phyloP scores from a whole-genome alignment of 805 yeast species.

The Ogataea thermomethanolica region DNA sequence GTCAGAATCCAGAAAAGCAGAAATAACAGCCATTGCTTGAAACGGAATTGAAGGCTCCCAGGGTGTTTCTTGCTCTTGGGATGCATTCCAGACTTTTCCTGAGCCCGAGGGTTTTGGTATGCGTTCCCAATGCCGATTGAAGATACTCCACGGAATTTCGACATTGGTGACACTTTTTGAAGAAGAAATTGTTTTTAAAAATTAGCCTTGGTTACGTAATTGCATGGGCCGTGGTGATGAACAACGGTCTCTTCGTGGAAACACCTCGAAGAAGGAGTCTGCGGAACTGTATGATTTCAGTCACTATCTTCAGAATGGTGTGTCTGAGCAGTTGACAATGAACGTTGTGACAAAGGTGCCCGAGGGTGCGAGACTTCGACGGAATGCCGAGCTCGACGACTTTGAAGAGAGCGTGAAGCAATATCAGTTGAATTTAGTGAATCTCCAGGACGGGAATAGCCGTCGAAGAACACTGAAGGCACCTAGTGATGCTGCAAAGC shows the following conservation, averaged over 20 bases:
- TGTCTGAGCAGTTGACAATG: constrained; percentile 27
- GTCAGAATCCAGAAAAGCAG: constrained; percentile 40
- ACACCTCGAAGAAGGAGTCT: constrained; percentile 1
- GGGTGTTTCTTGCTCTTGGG: constrained; percentile 2
- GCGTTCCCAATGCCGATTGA: constrained; percentile 14
- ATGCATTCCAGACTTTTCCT: neutral
- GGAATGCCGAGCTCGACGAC: constrained; percentile 18
- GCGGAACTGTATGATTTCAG: constrained; percentile 38
- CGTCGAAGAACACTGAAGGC: neutral
- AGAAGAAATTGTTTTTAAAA: constrained; percentile 1
- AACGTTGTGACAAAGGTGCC: constrained; percentile 15
- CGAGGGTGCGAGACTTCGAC: constrained; percentile 9
- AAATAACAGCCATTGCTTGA: constrained; percentile 24
- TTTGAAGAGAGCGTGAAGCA: constrained; percentile 10
- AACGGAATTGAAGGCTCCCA: neutral
- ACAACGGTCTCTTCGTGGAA: constrained; percentile 5
- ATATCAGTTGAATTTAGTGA: constrained; percentile 19
- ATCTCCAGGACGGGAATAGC: constrained; percentile 12
- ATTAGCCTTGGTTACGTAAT: constrained; percentile 8
- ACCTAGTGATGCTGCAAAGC: neutral
- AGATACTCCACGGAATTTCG: constrained; percentile 16
- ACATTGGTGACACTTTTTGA: constrained; percentile 3
- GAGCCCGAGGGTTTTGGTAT: neutral
- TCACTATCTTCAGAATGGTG: constrained; percentile 18
- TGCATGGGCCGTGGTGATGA: constrained; percentile 5